phyloP scores from a whole-genome alignment of 352 stramenopile species.

The Phytophthora megakarya region DNA sequence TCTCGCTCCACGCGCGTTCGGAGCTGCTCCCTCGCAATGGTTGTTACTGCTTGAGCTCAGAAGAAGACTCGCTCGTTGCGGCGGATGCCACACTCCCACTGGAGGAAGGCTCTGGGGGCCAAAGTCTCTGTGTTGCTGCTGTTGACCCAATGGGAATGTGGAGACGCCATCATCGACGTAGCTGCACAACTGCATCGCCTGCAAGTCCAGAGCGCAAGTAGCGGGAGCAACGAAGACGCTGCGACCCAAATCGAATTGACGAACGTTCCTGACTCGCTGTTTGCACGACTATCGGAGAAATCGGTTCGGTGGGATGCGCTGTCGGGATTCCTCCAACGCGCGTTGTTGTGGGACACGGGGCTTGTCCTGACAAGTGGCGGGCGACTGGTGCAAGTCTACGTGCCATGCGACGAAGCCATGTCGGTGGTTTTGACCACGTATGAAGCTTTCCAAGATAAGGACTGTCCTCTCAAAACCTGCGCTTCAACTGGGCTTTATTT shows the following conservation, averaged over 20 bases:
- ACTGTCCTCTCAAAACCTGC: slow-evolving; percentile 38
- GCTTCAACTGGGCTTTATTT: slow-evolving; percentile 40
- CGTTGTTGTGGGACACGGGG: slow-evolving; percentile 58
- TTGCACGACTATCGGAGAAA: slow-evolving; percentile 32
- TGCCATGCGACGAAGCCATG: slow-evolving; percentile 57
- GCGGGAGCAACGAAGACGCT: neutral
- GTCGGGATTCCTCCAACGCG: slow-evolving; percentile 52
- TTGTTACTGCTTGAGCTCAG: slow-evolving; percentile 24
- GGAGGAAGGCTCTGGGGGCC: slow-evolving; percentile 2
- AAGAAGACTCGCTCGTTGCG: slow-evolving; percentile 20
- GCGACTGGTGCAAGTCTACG: slow-evolving; percentile 49
- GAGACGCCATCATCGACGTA: slow-evolving; percentile 28
- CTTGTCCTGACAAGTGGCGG: slow-evolving; percentile 45
- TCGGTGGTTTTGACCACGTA: slow-evolving; percentile 44
- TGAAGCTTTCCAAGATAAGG: slow-evolving; percentile 37
- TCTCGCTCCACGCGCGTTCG: slow-evolving; percentile 20
- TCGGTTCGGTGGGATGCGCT: slow-evolving; percentile 37
- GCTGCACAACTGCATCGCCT: slow-evolving; percentile 30
- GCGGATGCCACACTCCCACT: slow-evolving; percentile 17
- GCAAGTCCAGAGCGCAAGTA: slow-evolving; percentile 5
- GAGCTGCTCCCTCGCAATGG: slow-evolving; percentile 12
- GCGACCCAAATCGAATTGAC: slow-evolving; percentile 23
- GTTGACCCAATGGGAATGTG: slow-evolving; percentile 2
- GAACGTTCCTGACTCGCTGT: slow-evolving; percentile 31
- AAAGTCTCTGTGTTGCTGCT: slow-evolving; percentile 14